Evolutionary conservation across 2,329 filamentous ascomycete genomes (phyloP), one percentile per base, ranked within the genome.

Genomic region (Ceratocystis ficicola): DNA sequence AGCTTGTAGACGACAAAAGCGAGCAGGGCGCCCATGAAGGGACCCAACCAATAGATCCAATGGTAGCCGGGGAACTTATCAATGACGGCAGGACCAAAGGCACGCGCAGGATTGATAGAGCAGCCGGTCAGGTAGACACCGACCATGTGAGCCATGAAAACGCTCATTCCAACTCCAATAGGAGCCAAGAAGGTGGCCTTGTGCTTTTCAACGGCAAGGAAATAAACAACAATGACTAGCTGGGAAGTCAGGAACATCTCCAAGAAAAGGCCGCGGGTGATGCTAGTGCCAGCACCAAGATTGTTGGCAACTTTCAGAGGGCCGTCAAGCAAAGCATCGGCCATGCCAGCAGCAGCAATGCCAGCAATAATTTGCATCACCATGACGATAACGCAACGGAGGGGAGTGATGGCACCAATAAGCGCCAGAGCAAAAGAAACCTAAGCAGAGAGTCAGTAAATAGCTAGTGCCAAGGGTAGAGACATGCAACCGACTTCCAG

Each of bases 161-260:
- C 79, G 0, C 86, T 78, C 1, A 89, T 74, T 0, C 88, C 88
- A 70, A 91, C 89, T 12, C 85, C 86, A 2, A 90, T 76, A 0
- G 88, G 87, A 0, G 87, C 87, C 1, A 90, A 75, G 71, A 81
- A 89, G 0, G 87, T 90, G 1, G 83, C 83, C 57, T 85, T 84
- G 73, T 90, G 86, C 75, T 90, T 90, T 72, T 89, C 86, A 3
- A 84, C 83, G 0, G 86, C 86, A 57, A 89, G 78, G 81, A 89
- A 86, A 73, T 85, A 82, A 36, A 88, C 82, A 2, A 84, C 81
- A 64, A 88, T 77, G 6, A 87, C 80, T 8, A 88, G 77, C 71
- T 86, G 79, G 0, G 83, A 76, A 0, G 85, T 88, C 46, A 87
- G 76, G 70, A 87, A 85, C 76, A 85, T 81, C 73, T 88, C 86